These are phyloP conservation scores for Astragalus membranaceus DNA, from an alignment of 306 rosid species.

Conservation along the genomic window DNA sequence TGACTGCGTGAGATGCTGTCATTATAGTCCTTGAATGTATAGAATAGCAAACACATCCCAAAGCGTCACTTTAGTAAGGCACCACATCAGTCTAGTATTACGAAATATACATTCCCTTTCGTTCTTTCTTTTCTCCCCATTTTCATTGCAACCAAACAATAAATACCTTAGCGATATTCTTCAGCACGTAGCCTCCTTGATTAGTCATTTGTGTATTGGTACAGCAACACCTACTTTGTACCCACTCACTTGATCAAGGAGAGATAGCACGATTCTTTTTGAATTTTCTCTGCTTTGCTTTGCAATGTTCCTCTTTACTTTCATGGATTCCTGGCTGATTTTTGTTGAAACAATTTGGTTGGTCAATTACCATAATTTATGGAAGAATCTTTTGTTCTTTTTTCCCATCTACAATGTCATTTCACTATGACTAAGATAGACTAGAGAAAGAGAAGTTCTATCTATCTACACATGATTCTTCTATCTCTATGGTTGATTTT, in stretches of 20 bases:
- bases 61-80: too few relatives aligned
- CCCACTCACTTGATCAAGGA: background rate
- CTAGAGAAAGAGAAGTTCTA: background rate
- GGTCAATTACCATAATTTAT: background rate
- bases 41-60: too few relatives aligned
- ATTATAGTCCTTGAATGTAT: too few relatives aligned
- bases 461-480: background rate
- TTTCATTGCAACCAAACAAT: too few relatives aligned
- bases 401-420: background rate
- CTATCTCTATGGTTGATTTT: background rate
- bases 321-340: background rate
- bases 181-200: too few relatives aligned
- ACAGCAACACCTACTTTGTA: too few relatives aligned
- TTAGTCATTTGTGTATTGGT: too few relatives aligned
- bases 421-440: background rate
- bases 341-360: background rate
- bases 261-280: background rate
- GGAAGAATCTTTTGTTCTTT: background rate
- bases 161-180: too few relatives aligned
- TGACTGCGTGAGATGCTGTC: too few relatives aligned
- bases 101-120: too few relatives aligned
- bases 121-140: too few relatives aligned
- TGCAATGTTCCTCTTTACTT: background rate
- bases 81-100: too few relatives aligned
- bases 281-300: conserved; percentile 12